These are phyloP conservation scores for Clohesyomyces aquaticus DNA, from an alignment of 495 filamentous ascomycete species.

Conservation along the genomic window DNA sequence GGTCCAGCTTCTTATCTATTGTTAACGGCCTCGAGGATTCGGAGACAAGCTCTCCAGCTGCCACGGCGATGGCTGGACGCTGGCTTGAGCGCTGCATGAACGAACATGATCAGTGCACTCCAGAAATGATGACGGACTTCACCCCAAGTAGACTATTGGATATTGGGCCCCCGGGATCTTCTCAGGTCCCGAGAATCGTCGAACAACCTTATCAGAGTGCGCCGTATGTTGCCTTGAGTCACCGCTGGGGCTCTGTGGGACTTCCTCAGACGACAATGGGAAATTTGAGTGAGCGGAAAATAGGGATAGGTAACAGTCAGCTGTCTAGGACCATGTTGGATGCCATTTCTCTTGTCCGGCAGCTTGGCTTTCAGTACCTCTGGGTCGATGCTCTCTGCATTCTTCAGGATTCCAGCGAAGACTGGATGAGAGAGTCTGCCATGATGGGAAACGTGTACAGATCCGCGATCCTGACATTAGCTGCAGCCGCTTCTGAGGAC, in stretches of 20 bases:
- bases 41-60: background rate
- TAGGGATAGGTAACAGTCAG: background rate
- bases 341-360: background rate
- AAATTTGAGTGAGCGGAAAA: background rate
- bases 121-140: background rate
- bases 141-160: background rate
- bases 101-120: conserved; percentile 5
- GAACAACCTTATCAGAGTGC: background rate
- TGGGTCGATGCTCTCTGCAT: conserved; percentile 17
- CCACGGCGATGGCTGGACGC: background rate
- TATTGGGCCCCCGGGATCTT: background rate
- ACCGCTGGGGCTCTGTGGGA: conserved; percentile 5
- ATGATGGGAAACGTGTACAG: conserved; percentile 7
- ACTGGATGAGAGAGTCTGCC: conserved; percentile 3
- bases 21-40: background rate
- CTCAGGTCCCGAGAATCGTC: background rate
- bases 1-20: background rate
- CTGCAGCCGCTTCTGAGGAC: background rate
- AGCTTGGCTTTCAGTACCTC: conserved; percentile 4
- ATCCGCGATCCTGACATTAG: background rate
- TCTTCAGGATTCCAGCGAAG: conserved; percentile 6
- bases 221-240: conserved; percentile 1
- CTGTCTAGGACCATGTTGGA: conserved; percentile 3
- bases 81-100: background rate
- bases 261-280: background rate